Conservation (phyloP, 2,329 filamentous ascomycete species). For the Monosporascus ibericus region DNA sequence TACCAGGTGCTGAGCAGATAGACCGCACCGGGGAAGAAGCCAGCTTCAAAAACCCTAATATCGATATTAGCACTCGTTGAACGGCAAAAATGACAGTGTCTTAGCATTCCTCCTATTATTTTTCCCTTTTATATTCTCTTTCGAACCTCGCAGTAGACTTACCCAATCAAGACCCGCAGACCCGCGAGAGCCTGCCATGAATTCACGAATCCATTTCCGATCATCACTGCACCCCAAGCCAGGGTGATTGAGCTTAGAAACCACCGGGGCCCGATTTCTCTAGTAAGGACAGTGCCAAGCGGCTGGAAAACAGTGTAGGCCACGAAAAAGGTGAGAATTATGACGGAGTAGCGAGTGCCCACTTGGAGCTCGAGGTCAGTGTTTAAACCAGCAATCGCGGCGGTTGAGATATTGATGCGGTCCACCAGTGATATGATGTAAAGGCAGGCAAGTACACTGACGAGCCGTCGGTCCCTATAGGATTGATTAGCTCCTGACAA, state of each 20-base stretch:
- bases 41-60: slow-evolving; percentile 43
- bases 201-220: slow-evolving; percentile 11
- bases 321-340: slow-evolving; percentile 56
- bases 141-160: no score
- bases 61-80: no score
- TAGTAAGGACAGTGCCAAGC: slow-evolving; percentile 57
- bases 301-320: slow-evolving; percentile 59
- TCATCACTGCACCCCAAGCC: slow-evolving; percentile 21
- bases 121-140: no score
- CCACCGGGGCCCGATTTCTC: slow-evolving; percentile 51
- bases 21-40: slow-evolving; percentile 50
- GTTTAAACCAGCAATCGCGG: slow-evolving; percentile 14
- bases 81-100: no score
- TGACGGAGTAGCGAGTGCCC: slow-evolving; percentile 51
- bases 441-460: no score
- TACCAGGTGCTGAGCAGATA: slow-evolving; percentile 63
- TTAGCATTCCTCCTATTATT: no score
- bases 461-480: no score
- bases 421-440: background rate
- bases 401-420: background rate
- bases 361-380: slow-evolving; percentile 37
- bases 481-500: no score
- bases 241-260: slow-evolving; percentile 60
- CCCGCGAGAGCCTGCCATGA: slow-evolving; percentile 8
- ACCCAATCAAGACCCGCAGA: slow-evolving; percentile 36